Evolutionary conservation across 108 stramenopile species (phyloP), one percentile per base, ranked within the genome.

Genomic region (Nitzschia sp.): DNA sequence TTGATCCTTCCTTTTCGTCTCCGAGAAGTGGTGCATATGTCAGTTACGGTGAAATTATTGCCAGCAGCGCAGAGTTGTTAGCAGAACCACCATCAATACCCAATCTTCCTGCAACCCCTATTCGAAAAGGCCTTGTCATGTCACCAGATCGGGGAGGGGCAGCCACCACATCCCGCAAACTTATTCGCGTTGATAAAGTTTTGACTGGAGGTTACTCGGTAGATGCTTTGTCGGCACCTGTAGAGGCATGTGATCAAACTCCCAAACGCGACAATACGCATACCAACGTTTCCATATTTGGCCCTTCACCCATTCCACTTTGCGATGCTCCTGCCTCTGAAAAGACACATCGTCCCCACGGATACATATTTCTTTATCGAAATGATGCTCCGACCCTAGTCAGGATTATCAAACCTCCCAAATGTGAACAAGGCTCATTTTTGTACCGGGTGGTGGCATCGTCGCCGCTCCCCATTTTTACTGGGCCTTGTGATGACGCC

Each of bases 181-280:
- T 72, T 0, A 87, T 90, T 25, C 83, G 83, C 12, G 88, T 93
- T 14, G 88, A 90, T 66, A 59, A 75, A 26, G 85, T 93, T 17
- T 63, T 93, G 34, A 93, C 92, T 8, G 88, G 89, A 65, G 92
- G 87, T 40, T 90, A 93, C 65, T 76, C 84, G 8, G 57, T 87
- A 21, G 86, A 89, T 65, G 63, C 65, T 9, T 25, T 22, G 34
- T 39, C 68, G 53, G 41, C 54, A 51, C 20, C 61, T 14, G 61
- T 61, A 0, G 57, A 40, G 7, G 63, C 56, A 6, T 39, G 55
- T 26, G 65, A 69, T 25, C 19, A 51, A 51, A 68, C 67, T 63
- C 80, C 76, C 15, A 77, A 63, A 63, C 65, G 71, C 10, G 59
- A 41, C 15, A 79, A 79, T 51, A 61, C 40, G 40, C 74, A 69